Evolutionary conservation across 1,139 yeast species (phyloP), one percentile per base, ranked within the genome.

Genomic region (Blastobotrys illinoisensis): DNA sequence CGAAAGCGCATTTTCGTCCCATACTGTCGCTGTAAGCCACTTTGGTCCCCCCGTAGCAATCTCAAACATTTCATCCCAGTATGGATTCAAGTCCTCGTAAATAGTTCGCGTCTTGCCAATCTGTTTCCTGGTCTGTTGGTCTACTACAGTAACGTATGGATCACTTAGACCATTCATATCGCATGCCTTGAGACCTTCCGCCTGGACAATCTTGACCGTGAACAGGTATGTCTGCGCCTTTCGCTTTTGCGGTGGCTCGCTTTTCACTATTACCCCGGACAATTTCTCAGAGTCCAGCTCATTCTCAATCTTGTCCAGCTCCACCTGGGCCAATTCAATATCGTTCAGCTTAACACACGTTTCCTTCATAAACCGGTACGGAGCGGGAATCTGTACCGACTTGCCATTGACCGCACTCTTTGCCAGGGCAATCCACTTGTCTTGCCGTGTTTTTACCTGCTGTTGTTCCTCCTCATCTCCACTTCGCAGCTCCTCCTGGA

Each of bases 11-110:
- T 76, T 77, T 52, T 82, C 86, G 64, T 85, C 88, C 96, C 96
- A 89, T 0, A 88, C 82, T 0, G 87, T 83, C 1, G 82, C 78
- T 0, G 82, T 78, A 1, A 88, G 64, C 52, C 72, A 64, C 28
- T 67, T 65, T 2, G 71, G 63, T 0, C 68, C 68, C 0, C 70
- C 60, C 1, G 74, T 64, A 44, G 87, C 70, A 14, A 68, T 56
- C 65, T 90, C 97, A 66, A 88, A 86, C 55, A 85, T 88, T 72
- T 93, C 97, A 64, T 88, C 88, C 96, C 96, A 93, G 23, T 79
- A 82, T 0, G 98, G 97, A 62, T 83, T 83, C 40, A 80, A 71
- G 5, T 84, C 81, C 54, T 80, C 81, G 47, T 77, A 75, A 7
- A 87, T 74, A 0, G 85, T 78, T 63, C 89, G 77, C 0, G 98